Conservation (phyloP, 2,329 filamentous ascomycete genomes). For the Stemphylium beticola region DNA sequence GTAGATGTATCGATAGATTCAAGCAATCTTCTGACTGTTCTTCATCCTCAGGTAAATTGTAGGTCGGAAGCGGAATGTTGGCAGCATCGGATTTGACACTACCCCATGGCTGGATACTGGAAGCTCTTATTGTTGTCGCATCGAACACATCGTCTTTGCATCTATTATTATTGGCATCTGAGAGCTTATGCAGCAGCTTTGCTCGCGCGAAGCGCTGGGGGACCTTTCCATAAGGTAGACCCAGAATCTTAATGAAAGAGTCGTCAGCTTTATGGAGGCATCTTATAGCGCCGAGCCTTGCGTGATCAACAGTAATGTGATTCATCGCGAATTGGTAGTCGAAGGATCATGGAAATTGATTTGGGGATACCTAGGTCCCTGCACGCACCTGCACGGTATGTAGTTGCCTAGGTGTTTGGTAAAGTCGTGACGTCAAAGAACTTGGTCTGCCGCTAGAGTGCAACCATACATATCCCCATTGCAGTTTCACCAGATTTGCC, state of each 20-base stretch:
- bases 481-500: no score
- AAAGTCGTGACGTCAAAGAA: slow-evolving; percentile 12
- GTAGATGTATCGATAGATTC: slow-evolving; percentile 46
- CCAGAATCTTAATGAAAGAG: slow-evolving; percentile 14
- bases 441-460: not conserved
- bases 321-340: slow-evolving; percentile 1
- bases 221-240: slow-evolving; percentile 19
- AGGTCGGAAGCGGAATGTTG: slow-evolving; percentile 23
- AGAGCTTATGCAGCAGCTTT: slow-evolving; percentile 3
- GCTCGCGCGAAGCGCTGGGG: slow-evolving; percentile 22
- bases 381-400: no score
- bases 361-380: not conserved
- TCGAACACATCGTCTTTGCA: slow-evolving; percentile 14
- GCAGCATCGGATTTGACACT: slow-evolving; percentile 23
- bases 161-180: not conserved
- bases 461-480: no score
- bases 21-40: slow-evolving; percentile 51
- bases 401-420: not conserved
- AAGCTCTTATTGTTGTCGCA: slow-evolving; percentile 17
- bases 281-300: slow-evolving; percentile 16
- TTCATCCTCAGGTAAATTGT: slow-evolving; percentile 22
- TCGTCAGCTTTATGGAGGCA: slow-evolving; percentile 5
- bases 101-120: slow-evolving; percentile 23
- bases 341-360: not conserved
- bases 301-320: slow-evolving; percentile 9